Percentiles rank a stretch among this genome's conserved stretches.
These are phyloP conservation scores for Penicillium verrucosum DNA, from an alignment of 2,329 filamentous ascomycete species.

Conservation along the genomic window DNA sequence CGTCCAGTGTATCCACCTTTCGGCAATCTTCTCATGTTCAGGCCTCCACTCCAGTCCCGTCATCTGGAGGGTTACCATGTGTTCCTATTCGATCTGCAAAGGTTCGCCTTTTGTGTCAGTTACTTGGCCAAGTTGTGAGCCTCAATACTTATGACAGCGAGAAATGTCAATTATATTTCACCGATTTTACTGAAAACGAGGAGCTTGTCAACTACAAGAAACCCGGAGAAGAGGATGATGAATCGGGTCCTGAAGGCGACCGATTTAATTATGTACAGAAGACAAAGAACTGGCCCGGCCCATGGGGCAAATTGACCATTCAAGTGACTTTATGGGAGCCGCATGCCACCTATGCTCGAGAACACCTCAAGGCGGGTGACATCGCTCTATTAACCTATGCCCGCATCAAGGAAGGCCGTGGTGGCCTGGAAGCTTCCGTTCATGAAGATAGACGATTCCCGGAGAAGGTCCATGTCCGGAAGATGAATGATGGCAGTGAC, in stretches of 20 bases:
- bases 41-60: constrained; percentile 6
- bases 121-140: constrained; percentile 69
- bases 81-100: constrained; percentile 62
- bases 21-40: constrained; percentile 8
- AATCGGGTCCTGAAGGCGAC: constrained; percentile 51
- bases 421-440: constrained; percentile 69
- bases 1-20: constrained; percentile 3
- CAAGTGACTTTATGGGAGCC: constrained; percentile 68
- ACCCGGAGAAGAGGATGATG: constrained; percentile 31
- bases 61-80: constrained; percentile 40
- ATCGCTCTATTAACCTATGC: constrained; percentile 70
- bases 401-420: constrained; percentile 59
- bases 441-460: constrained; percentile 57
- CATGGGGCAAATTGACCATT: constrained; percentile 68
- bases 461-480: constrained; percentile 57
- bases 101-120: constrained; percentile 59
- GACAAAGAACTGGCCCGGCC: constrained; percentile 62
- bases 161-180: constrained; percentile 65
- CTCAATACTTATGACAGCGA: constrained; percentile 46
- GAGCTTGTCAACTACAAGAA: constrained; percentile 56
- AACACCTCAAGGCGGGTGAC: constrained; percentile 55
- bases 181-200: constrained; percentile 75
- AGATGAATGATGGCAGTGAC: constrained; percentile 49
- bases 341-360: constrained; percentile 59
- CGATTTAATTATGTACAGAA: constrained; percentile 52